Evolutionary conservation across 371 early-diverging fungal genomes (phyloP).

Genomic region (Syncephalastrum monosporum): DNA sequence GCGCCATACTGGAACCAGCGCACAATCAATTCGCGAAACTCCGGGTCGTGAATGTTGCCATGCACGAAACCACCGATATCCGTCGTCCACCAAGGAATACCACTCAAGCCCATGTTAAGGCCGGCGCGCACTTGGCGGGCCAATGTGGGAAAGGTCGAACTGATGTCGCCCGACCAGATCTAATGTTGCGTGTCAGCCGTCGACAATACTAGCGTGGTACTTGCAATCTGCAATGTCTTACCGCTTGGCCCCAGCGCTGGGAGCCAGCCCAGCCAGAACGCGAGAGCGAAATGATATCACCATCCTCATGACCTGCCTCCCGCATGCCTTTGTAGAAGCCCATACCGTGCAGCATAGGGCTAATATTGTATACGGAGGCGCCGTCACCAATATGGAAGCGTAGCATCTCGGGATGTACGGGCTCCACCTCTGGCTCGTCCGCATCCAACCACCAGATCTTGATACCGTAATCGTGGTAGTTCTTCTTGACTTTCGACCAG

Average conservation of each 20-base stretch:
- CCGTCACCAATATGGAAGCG: slow-evolving; percentile 19
- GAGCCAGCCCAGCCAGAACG: slow-evolving; percentile 21
- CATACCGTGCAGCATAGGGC: slow-evolving; percentile 16
- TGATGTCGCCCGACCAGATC: slow-evolving; percentile 19
- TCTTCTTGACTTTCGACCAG: slow-evolving; percentile 18
- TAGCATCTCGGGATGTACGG: slow-evolving; percentile 18
- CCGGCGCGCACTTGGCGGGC: slow-evolving; percentile 19
- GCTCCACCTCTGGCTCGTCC: slow-evolving; percentile 14
- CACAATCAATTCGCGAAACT: slow-evolving; percentile 14
- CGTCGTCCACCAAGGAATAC: slow-evolving; percentile 23
- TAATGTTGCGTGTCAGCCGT: too few species aligned
- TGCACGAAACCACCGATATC: slow-evolving; percentile 25
- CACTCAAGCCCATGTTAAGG: slow-evolving; percentile 18
- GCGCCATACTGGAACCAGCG: slow-evolving; percentile 27
- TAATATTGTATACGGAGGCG: slow-evolving; percentile 11
- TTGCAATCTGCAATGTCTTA: too few species aligned
- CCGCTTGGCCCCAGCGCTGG: slow-evolving; percentile 17
- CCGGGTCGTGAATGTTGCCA: slow-evolving; percentile 19
- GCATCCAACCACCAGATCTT: slow-evolving; percentile 20
- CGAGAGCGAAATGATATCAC: slow-evolving; percentile 16
- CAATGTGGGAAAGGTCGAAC: slow-evolving; percentile 10
- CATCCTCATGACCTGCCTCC: slow-evolving; percentile 13
- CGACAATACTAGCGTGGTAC: too few species aligned
- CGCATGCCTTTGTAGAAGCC: slow-evolving; percentile 17
- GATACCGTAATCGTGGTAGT: slow-evolving; percentile 15